These are phyloP conservation scores for Phytopythium sindhum DNA, from an alignment of 352 stramenopile species.

Conservation along the genomic window DNA sequence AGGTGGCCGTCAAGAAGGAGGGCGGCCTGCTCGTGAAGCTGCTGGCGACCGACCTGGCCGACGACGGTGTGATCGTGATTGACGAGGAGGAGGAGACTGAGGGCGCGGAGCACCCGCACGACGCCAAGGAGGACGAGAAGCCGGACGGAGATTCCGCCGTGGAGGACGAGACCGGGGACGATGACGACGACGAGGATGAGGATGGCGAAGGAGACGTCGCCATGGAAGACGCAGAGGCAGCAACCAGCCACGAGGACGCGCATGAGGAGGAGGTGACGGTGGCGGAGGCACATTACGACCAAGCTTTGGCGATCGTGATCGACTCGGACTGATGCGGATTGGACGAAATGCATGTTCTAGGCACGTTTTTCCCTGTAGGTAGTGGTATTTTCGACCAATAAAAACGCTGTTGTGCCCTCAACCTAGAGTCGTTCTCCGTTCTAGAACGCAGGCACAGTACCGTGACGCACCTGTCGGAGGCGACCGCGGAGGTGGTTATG, in stretches of 20 bases:
- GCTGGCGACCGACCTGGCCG: constrained; percentile 43
- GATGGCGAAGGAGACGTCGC: constrained; percentile 21
- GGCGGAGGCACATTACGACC: background rate
- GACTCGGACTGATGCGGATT: constrained; percentile 1
- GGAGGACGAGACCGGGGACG: constrained; percentile 22
- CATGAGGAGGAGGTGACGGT: background rate
- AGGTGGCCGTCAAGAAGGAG: constrained; percentile 24
- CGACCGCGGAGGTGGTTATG: background rate
- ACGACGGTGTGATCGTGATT: constrained; percentile 49
- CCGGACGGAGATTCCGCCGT: constrained; percentile 15
- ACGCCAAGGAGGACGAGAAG: constrained; percentile 13
- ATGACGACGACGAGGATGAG: constrained; percentile 35
- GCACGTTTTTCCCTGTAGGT: background rate
- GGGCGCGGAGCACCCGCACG: constrained; percentile 10
- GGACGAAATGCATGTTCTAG: background rate
- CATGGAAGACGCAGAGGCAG: constrained; percentile 18
- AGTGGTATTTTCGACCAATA: background rate
- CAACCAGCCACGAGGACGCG: constrained; percentile 12
- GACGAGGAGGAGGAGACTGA: constrained; percentile 47
- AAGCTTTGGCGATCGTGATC: background rate
- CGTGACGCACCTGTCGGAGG: background rate
- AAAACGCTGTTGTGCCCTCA: no score
- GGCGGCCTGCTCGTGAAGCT: constrained; percentile 44
- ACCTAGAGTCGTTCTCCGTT: no score
- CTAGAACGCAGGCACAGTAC: background rate